Conservation (phyloP, 352 stramenopile genomes). For the Phytophthora pistaciae region DNA sequence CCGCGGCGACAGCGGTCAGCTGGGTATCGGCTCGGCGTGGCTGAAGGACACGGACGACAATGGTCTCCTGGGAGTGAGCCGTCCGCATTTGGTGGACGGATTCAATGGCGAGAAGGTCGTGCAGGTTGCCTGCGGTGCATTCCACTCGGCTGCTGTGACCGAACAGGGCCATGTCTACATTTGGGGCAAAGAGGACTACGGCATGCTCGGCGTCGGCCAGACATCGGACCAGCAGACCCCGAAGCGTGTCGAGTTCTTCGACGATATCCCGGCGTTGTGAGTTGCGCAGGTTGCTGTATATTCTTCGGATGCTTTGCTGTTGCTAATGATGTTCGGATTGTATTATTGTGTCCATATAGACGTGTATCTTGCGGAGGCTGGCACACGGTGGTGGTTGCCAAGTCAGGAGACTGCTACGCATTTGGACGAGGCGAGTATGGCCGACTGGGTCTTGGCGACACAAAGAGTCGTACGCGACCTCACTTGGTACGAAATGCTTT, state of each 20-base stretch:
- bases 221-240: slow-evolving; percentile 75
- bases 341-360: slow-evolving; percentile 31
- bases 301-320: neutral
- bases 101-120: slow-evolving; percentile 80
- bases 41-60: slow-evolving; percentile 71
- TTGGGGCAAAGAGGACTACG: slow-evolving; percentile 90
- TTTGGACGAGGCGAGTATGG: slow-evolving; percentile 87
- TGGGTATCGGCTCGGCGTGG: slow-evolving; percentile 75
- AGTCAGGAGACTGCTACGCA: slow-evolving; percentile 76
- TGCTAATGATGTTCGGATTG: slow-evolving; percentile 9
- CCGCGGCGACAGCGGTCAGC: slow-evolving; percentile 78
- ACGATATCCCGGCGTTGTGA: slow-evolving; percentile 72
- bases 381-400: slow-evolving; percentile 84
- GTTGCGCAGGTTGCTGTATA: slow-evolving; percentile 27
- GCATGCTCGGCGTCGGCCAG: slow-evolving; percentile 86
- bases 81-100: slow-evolving; percentile 66
- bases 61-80: slow-evolving; percentile 62
- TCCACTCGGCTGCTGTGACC: slow-evolving; percentile 84
- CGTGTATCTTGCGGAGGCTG: slow-evolving; percentile 85
- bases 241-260: slow-evolving; percentile 70
- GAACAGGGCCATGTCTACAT: slow-evolving; percentile 77
- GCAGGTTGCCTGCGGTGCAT: slow-evolving; percentile 83
- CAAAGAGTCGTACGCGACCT: slow-evolving; percentile 69
- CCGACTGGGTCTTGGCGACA: slow-evolving; percentile 87
- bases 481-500: slow-evolving; percentile 52